Conservation (phyloP, 805 yeast genomes). For the Yamadazyma insecticola region DNA sequence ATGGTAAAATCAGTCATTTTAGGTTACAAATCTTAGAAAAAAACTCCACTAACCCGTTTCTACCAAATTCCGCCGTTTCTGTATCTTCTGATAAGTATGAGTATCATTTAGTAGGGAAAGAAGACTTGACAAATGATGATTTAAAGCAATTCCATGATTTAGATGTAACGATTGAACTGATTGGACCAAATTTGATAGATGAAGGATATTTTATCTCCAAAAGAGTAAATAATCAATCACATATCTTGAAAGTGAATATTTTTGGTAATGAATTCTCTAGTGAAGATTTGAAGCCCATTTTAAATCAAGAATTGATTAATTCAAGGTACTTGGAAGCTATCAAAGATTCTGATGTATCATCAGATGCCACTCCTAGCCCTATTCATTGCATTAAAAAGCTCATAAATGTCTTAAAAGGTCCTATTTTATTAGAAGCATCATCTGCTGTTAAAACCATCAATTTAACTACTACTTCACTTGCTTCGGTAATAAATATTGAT, state of each 20-base stretch:
- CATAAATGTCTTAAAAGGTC: slow-evolving; percentile 62
- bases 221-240: slow-evolving; percentile 16
- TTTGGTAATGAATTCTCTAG: slow-evolving; percentile 37
- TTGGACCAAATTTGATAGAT: slow-evolving; percentile 17
- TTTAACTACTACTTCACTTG: slow-evolving; percentile 46
- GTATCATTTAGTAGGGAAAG: slow-evolving; percentile 27
- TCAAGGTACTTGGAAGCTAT: slow-evolving; percentile 41
- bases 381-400: slow-evolving; percentile 58
- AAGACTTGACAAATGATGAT: slow-evolving; percentile 25
- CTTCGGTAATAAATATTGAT: slow-evolving; percentile 52
- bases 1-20: slow-evolving; percentile 23
- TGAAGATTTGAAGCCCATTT: slow-evolving; percentile 42
- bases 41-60: slow-evolving; percentile 5
- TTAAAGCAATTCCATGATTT: slow-evolving; percentile 13
- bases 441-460: slow-evolving; percentile 54
- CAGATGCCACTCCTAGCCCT: slow-evolving; percentile 45
- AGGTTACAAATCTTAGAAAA: slow-evolving; percentile 23
- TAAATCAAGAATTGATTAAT: slow-evolving; percentile 46
- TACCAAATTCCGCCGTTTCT: too few relatives aligned
- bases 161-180: slow-evolving; percentile 3
- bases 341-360: slow-evolving; percentile 23
- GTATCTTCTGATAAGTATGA: slow-evolving; percentile 34
- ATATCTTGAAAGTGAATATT: slow-evolving; percentile 47
- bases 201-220: slow-evolving; percentile 29
- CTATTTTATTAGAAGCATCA: slow-evolving; percentile 42